Evolutionary conservation across 2,329 filamentous ascomycete genomes (phyloP), one percentile per base, ranked within the genome.

Genomic region (Aspergillus ochraceoroseus): DNA sequence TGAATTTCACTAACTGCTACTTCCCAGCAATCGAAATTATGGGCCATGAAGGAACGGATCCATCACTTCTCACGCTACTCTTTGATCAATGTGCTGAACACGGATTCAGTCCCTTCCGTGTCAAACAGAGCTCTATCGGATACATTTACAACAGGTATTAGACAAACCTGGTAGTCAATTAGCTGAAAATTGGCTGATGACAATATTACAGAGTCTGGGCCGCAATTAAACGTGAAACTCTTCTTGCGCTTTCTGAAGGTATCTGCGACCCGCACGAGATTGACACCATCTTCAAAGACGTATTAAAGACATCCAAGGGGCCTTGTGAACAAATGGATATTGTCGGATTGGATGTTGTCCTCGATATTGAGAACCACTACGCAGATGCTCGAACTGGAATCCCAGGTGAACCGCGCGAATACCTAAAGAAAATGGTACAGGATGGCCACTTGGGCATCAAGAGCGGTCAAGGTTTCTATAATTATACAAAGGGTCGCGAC

Each of bases 81-180:
- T 43, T 59, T 23, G 37, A 57, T 5, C 43, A 60, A 38, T 54
- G 54, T 27, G 53, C 49, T 26, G 49, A 51, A 3, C 58, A 67
- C 25, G 63, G 64, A 0, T 61, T 69, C 45, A 53, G 52, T 1
- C 66, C 66, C 3, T 64, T 65, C 38, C 57, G 62, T 32, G 65
- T 67, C 3, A 57, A 52, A 23, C 51, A 54, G 29, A 51, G 56
- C 17, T 67, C 63, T 1, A 66, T 57, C 4, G 66, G 66, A 0
- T 68, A 66, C 41, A 62, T 68, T 4, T 65, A 65, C 37, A 68
- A 68, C 36, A 53, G 65, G 61, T 62, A 40, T n/a, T n/a, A n/a
- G n/a, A n/a, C n/a, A n/a, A n/a, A n/a, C n/a, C n/a, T n/a, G n/a
- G n/a, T n/a, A n/a, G n/a, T n/a, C n/a, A n/a, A n/a, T n/a, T n/a